Evolutionary conservation across 306 rosid species (phyloP), one percentile per base, ranked within the genome.

Genomic region (Cicer chorassanicum): DNA sequence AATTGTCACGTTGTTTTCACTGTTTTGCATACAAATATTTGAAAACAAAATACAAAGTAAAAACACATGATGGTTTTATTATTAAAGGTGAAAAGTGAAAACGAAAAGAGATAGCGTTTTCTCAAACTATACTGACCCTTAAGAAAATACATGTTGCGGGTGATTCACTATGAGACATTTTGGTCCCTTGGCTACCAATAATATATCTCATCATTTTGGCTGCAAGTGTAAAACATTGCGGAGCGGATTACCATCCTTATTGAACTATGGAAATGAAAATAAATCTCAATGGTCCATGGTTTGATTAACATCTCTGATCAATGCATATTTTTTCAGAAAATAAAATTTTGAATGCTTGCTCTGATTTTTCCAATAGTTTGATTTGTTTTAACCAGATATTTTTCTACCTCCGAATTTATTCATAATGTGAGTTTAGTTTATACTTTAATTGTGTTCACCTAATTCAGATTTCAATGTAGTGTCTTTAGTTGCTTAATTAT

Each of bases 271-370:
- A 41, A 51, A 51, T 65, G 9, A 15, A 48, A 63, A 38, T 49
- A 63, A 63, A 73, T 43, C 42, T 40, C 61, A 67, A 40, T 69
- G 45, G 45, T 15, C 16, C 53, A 13, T 48, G 16, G 71, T 9
- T 36, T 68, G 75, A 36, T 45, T 34, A 56, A 16, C 55, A 24
- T 75, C 6, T 1, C 71, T 77, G 72, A 41, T 51, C 41, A 75
- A 19, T 10, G 49, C 61, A 48, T 54, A n/a, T 10, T 9, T 55
- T 43, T 67, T 68, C 61, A 36, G 50, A 56, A 12, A 56, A 9
- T 29, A 6, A 50, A 18, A 61, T 45, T 68, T 68, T 49, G 48
- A 70, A 70, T 59, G 76, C 15, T 39, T 73, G 62, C n/a, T 68
- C 40, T 44, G 40, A 44, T 67, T 56, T 44, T 39, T 49, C 65